Evolutionary conservation across 257 asterid species (phyloP), one percentile per base, ranked within the genome.

Genomic region (Nicotiana tabacum): DNA sequence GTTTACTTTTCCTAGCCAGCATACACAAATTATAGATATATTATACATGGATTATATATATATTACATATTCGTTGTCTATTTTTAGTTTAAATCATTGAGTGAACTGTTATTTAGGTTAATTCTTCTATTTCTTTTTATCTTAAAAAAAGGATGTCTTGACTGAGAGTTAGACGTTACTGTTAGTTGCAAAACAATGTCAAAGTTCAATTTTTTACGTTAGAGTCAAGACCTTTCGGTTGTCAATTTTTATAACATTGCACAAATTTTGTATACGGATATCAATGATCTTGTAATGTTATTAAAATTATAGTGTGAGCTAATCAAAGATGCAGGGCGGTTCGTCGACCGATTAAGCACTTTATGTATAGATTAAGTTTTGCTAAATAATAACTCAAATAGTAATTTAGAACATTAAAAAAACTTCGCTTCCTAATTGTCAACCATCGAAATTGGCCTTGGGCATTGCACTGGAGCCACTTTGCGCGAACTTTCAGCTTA

Each of bases 401-500:
- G 21, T 39, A 30, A 43, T 80, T 80, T 61, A 27, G 13, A 80
- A 62, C 57, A 17, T 61, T 32, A 55, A 56, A 56, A 13, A 2
- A 33, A 78, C 9, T 35, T 57, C 18, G 6, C 12, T 78, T 62
- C 39, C 74, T 27, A 29, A 80, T 46, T 70, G 79, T 77, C 81
- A 85, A 66, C 87, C 57, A 77, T 39, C 67, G 39, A 74, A 32
- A 35, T 58, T 58, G 85, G 70, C 69, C 68, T 55, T 51, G 37
- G 33, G 3, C 78, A 61, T 12, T 69, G 86, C 43, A 78, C 3
- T 39, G 53, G 30, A 29, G 83, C 10, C 21, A 43, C 35, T 70
- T 70, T 43, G 35, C 30, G 58, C 12, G 24, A 66, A 66, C 17
- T 66, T 66, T 39, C 24, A 12, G 69, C 29, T 66, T 30, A 66